Conservation (phyloP, 257 asterid genomes). For the Primulina eburnea region DNA sequence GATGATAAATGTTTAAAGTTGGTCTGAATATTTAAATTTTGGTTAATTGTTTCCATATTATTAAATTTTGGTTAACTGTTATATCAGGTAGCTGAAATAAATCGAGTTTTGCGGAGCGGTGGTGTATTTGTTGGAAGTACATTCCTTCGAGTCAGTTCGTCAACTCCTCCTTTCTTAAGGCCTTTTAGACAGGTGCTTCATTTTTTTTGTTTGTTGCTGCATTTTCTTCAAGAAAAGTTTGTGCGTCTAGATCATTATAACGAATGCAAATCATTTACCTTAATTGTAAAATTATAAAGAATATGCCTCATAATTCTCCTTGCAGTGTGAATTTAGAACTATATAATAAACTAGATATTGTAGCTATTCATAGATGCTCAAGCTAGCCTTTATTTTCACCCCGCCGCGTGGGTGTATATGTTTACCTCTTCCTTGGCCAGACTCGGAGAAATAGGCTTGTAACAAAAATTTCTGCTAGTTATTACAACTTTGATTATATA, state of each 20-base stretch:
- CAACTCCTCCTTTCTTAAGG: slow-evolving; percentile 66
- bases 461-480: neutral
- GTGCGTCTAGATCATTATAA: neutral
- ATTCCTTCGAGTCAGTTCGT: slow-evolving; percentile 68
- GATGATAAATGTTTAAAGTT: neutral
- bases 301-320: neutral
- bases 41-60: slow-evolving; percentile 6
- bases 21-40: neutral
- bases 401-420: neutral
- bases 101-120: slow-evolving; percentile 74
- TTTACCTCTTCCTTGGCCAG: neutral
- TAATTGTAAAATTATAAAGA: neutral
- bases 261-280: neutral
- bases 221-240: neutral
- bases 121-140: slow-evolving; percentile 90
- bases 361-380: neutral
- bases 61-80: slow-evolving; percentile 4
- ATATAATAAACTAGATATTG: neutral
- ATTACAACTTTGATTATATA: neutral
- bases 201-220: neutral
- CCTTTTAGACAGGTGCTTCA: slow-evolving; percentile 59
- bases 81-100: slow-evolving; percentile 91
- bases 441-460: neutral
- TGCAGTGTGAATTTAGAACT: neutral
- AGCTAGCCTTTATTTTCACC: neutral